A percentile compares a stretch with the other conserved stretches of the same genome.
Conservation (phyloP, 2,329 filamentous ascomycete genomes). For the Hyphodiscus sp. region DNA sequence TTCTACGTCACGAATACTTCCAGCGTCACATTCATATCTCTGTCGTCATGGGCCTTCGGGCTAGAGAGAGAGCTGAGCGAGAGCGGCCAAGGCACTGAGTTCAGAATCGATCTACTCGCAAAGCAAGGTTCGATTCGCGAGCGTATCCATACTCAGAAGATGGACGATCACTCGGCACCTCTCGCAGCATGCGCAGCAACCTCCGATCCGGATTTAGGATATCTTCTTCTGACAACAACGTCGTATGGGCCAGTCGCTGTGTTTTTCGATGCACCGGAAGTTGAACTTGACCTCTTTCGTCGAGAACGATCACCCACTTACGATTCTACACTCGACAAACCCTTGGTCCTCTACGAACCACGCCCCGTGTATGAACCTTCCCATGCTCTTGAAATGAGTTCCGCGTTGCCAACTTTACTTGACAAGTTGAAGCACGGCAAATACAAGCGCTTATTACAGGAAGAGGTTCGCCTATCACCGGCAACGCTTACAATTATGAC, state of each 20-base stretch:
- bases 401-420: slow-evolving; percentile 49
- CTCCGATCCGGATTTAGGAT: slow-evolving; percentile 56
- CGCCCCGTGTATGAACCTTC: slow-evolving; percentile 61
- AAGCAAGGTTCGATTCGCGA: slow-evolving; percentile 51
- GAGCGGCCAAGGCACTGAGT: slow-evolving; percentile 52
- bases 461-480: slow-evolving; percentile 63
- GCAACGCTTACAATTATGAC: slow-evolving; percentile 66
- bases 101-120: slow-evolving; percentile 53
- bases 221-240: slow-evolving; percentile 55
- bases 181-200: slow-evolving; percentile 49
- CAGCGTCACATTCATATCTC: slow-evolving; percentile 53
- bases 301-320: slow-evolving; percentile 38
- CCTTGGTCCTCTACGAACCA: slow-evolving; percentile 51
- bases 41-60: slow-evolving; percentile 57
- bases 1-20: slow-evolving; percentile 57
- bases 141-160: slow-evolving; percentile 48
- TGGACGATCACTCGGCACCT: slow-evolving; percentile 37
- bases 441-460: slow-evolving; percentile 54
- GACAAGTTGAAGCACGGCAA: slow-evolving; percentile 52
- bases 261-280: slow-evolving; percentile 52
- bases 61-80: slow-evolving; percentile 55
- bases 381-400: slow-evolving; percentile 51
- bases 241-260: slow-evolving; percentile 51
- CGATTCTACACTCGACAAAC: slow-evolving; percentile 38
- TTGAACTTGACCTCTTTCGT: slow-evolving; percentile 42